Evolutionary conservation across 1,284 basidiomycete species (phyloP), one percentile per base, ranked within the genome.

Genomic region (Sporisorium reilianum): DNA sequence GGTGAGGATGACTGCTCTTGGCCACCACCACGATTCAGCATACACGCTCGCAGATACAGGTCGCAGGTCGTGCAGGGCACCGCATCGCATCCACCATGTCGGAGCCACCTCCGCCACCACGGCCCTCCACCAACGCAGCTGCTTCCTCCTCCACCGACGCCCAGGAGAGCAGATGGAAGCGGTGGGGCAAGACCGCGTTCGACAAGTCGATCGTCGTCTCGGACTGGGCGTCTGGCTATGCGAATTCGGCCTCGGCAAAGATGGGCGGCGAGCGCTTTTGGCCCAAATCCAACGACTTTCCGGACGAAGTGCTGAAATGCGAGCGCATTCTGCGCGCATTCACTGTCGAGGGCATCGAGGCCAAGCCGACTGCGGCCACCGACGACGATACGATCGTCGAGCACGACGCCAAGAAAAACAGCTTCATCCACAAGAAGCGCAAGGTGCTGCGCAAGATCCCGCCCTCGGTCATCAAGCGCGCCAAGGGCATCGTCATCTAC

Each of bases 361-460:
- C 78, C 34, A 79, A 76, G 16, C 67, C 59, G 25, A n/a, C n/a
- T n/a, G n/a, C 48, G 3, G 14, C 62, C 25, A 50, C 54, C 40
- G 64, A 75, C 9, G 59, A 62, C 11, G 68, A 53, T 8, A 55
- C 53, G 9, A 74, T 64, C 34, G 56, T 53, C 2, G 55, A 52
- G 22, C 60, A 78, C 45, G 77, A 73, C 38, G 60, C 75, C 38
- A 64, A 65, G 34, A 59, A 77, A 48, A 64, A 74, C 16, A 72
- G 67, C 28, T 80, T 79, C 46, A 79, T 84, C 56, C 85, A 85
- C 67, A 85, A 85, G 49, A 84, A 84, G 40, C 69, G 72, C 49
- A 87, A 87, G 55, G 85, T 88, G 8, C 73, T 87, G 12, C 85
- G 87, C 44, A 89, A 89, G 80, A 88, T 89, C 55, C 88, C 88